phyloP scores from a whole-genome alignment of 140 eudicot genomes.

The Oenanthe javanica region DNA sequence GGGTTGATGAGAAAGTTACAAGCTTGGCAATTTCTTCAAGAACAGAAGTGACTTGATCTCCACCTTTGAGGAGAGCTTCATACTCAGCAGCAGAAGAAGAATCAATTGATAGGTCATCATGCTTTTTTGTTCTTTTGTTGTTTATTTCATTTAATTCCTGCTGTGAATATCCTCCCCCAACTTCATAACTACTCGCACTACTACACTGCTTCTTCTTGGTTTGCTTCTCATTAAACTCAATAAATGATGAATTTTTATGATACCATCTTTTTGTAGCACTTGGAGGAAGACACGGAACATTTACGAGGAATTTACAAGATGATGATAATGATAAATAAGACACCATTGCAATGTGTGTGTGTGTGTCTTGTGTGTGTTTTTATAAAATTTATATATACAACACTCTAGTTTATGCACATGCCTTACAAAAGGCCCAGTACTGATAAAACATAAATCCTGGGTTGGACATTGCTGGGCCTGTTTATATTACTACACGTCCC shows the following conservation, averaged over 20 bases:
- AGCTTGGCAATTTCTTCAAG: conserved; percentile 85
- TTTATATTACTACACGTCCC: too few relatives aligned
- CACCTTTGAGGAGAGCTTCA: conserved; percentile 77
- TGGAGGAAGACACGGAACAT: not conserved
- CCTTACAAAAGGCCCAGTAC: not conserved
- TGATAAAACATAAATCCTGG: not conserved
- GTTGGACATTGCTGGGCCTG: not conserved
- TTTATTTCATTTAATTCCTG: conserved; percentile 30
- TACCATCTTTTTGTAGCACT: not conserved
- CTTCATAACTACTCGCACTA: conserved; percentile 45
- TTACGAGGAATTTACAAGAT: not conserved
- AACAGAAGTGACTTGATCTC: conserved; percentile 90
- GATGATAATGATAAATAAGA: not conserved
- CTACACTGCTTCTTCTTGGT: conserved; percentile 22
- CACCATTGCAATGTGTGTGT: not conserved
- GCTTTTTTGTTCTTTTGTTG: not conserved
- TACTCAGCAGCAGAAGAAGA: conserved; percentile 32
- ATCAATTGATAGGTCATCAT: conserved; percentile 19
- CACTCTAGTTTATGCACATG: not conserved
- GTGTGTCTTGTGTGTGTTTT: too few relatives aligned
- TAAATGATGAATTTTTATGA: not conserved
- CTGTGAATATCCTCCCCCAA: conserved; percentile 63
- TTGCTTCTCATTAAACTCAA: not conserved
- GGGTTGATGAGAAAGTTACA: conserved; percentile 30
- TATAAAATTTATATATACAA: too few relatives aligned